Evolutionary conservation across 164 flowering plant genomes (phyloP), one percentile per base, ranked within the genome.

Genomic region (Aristolochia californica): DNA sequence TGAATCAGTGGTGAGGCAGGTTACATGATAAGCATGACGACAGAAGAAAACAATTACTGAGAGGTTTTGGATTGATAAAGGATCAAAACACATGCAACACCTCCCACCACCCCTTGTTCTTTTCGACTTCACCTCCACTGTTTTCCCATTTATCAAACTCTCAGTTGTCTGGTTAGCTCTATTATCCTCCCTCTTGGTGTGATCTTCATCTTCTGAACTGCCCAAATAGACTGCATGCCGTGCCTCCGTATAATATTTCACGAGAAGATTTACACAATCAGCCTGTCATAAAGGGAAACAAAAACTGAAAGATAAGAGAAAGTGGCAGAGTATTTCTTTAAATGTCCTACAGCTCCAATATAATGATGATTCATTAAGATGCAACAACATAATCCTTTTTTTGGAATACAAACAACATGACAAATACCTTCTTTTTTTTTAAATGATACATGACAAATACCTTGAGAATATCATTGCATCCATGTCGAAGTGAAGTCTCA

Each of bases 391-490:
- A n/a, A n/a, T n/a, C n/a, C n/a, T n/a, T n/a, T n/a, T n/a, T n/a
- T n/a, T n/a, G n/a, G n/a, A n/a, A n/a, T n/a, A n/a, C n/a, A n/a
- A n/a, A n/a, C 10, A 34, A 7, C 10, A 34, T 34, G 9, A 2
- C 40, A 34, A n/a, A n/a, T n/a, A n/a, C n/a, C n/a, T n/a, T n/a
- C n/a, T n/a, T n/a, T n/a, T n/a, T n/a, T n/a, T n/a, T n/a, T n/a
- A n/a, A n/a, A n/a, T n/a, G n/a, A n/a, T n/a, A n/a, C n/a, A n/a
- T n/a, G n/a, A n/a, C n/a, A n/a, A 57, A 8, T 75, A 88, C 98
- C 99, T 89, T 89, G 13, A 94, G 82, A 68, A 94, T 94, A 61
- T 87, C 96, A 70, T 93, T 93, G 77, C 99, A 93, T 13, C 99
- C 97, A 64, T 87, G 87, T 72, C 97, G 74, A 13, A 93, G 88